Evolutionary conservation across 2,329 filamentous ascomycete species (phyloP).

Genomic region (Ophiostoma novo-ulmi): DNA sequence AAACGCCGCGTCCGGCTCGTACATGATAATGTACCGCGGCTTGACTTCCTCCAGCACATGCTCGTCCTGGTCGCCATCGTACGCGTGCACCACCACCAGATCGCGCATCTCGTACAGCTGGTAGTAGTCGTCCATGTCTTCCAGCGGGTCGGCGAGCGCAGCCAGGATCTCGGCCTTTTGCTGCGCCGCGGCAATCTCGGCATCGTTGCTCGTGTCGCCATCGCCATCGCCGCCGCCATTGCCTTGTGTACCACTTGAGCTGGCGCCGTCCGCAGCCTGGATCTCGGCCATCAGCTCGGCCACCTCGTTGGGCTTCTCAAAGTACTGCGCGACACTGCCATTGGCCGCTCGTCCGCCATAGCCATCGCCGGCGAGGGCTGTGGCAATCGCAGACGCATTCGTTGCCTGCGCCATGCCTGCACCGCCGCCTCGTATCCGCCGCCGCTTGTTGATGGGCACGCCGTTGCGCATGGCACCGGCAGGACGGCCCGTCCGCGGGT

Average conservation of each 20-base stretch:
- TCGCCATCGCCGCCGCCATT: constrained; percentile 41
- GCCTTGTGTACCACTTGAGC: background rate
- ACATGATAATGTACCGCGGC: constrained; percentile 96
- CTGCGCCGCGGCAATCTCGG: constrained; percentile 31
- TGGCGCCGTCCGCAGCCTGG: constrained; percentile 63
- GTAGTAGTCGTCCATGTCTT: constrained; percentile 89
- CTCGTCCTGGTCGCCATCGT: constrained; percentile 93
- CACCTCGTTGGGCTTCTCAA: constrained; percentile 79
- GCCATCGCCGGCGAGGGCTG: background rate
- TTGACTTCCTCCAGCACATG: constrained; percentile 92
- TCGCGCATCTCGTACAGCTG: constrained; percentile 88
- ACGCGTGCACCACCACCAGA: constrained; percentile 82
- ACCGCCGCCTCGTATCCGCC: constrained; percentile 76
- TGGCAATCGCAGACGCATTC: constrained; percentile 20
- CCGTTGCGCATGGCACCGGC: constrained; percentile 49
- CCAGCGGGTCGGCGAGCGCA: constrained; percentile 62
- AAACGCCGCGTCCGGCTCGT: constrained; percentile 91
- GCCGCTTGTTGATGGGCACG: constrained; percentile 76
- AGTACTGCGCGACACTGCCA: constrained; percentile 68
- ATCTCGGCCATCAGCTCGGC: constrained; percentile 77
- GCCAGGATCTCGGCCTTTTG: constrained; percentile 69
- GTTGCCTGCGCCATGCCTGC: constrained; percentile 45
- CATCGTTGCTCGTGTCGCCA: constrained; percentile 48
- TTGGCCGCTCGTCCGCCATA: constrained; percentile 57
- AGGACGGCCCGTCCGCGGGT: constrained; percentile 44